Conservation (phyloP, 106 monocot genomes). For the Dactylorhiza incarnata region DNA sequence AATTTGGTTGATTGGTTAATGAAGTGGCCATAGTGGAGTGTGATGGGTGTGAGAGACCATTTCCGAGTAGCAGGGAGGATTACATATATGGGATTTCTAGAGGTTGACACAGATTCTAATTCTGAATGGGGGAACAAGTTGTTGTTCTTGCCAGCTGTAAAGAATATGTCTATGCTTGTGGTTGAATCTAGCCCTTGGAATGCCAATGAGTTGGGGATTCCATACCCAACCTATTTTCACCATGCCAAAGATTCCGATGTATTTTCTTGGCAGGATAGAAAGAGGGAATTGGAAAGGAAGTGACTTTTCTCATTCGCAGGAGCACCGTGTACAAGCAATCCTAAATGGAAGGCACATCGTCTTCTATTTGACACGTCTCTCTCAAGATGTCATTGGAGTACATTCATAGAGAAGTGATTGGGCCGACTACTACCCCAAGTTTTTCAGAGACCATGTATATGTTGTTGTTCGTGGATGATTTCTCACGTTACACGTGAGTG, state of each 20-base stretch:
- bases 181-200: slow-evolving; percentile 72
- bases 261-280: slow-evolving; percentile 39
- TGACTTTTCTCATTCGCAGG: slow-evolving; percentile 70
- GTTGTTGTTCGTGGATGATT: no score
- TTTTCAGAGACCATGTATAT: no score
- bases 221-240: slow-evolving; percentile 71
- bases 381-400: no score
- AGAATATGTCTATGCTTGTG: slow-evolving; percentile 68
- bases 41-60: slow-evolving; percentile 74
- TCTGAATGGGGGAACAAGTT: slow-evolving; percentile 71
- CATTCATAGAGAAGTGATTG: no score
- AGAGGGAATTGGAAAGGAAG: slow-evolving; percentile 33
- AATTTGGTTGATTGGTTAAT: slow-evolving; percentile 71
- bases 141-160: slow-evolving; percentile 57
- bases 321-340: slow-evolving; percentile 28
- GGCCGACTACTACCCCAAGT: no score
- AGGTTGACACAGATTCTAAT: slow-evolving; percentile 40
- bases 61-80: slow-evolving; percentile 76
- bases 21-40: slow-evolving; percentile 66
- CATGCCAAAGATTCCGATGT: slow-evolving; percentile 39
- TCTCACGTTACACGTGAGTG: no score
- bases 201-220: slow-evolving; percentile 48
- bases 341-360: no score
- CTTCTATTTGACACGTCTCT: no score
- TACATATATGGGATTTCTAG: slow-evolving; percentile 74